A percentile compares a stretch with the other conserved stretches of the same genome.
Evolutionary conservation across 345 rosid genomes (phyloP).

Genomic region (Cochlearia excelsa): DNA sequence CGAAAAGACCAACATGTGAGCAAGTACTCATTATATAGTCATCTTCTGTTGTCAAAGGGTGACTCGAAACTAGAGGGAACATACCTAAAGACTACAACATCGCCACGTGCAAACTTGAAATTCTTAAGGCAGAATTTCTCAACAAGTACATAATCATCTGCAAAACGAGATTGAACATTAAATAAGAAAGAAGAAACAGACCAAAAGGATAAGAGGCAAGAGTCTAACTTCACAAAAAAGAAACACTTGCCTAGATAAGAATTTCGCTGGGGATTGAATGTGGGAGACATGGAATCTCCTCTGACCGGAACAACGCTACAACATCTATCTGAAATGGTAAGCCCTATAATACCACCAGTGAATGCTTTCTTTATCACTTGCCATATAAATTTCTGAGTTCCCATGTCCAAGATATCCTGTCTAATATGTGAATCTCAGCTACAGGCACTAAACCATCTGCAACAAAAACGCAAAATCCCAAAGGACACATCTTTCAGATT

Average conservation of each 20-base stretch:
- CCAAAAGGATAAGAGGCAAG: background rate
- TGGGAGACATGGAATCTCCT: constrained; percentile 81
- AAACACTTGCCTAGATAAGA: constrained; percentile 31
- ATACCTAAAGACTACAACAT: constrained; percentile 71
- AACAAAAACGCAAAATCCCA: constrained; percentile 18
- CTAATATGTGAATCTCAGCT: constrained; percentile 22
- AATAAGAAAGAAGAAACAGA: constrained; percentile 21
- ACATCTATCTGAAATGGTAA: constrained; percentile 66
- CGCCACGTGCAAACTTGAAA: constrained; percentile 77
- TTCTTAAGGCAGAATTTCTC: constrained; percentile 73
- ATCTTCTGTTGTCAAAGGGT: background rate
- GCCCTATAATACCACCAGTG: constrained; percentile 54
- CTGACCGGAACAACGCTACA: constrained; percentile 56
- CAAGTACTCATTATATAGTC: constrained; percentile 2
- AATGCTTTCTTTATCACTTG: constrained; percentile 47
- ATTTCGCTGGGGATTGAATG: constrained; percentile 52
- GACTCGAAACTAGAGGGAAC: constrained; percentile 23
- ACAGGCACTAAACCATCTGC: constrained; percentile 42
- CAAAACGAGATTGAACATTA: constrained; percentile 34
- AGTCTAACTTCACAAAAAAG: background rate
- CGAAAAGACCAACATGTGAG: background rate
- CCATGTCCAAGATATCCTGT: constrained; percentile 41
- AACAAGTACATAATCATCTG: constrained; percentile 80
- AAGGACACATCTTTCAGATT: background rate
- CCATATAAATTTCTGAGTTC: constrained; percentile 47